phyloP scores from a whole-genome alignment of 305 asterid species.

The Fraxinus velutina region DNA sequence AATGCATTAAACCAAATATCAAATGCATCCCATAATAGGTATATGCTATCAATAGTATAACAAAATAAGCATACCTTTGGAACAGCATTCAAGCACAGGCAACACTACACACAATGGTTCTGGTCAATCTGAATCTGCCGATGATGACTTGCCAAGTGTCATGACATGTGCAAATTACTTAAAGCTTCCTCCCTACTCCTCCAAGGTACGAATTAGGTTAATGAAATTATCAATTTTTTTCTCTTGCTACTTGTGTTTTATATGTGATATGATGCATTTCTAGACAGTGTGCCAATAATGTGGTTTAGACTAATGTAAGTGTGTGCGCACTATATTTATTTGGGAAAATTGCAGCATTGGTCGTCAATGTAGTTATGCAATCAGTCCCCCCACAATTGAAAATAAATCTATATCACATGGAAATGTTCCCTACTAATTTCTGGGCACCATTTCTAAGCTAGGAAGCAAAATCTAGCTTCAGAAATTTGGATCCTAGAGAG shows the following conservation, averaged over 20 bases:
- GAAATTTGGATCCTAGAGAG: background rate
- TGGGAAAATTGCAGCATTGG: background rate
- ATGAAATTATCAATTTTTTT: background rate
- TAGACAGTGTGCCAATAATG: background rate
- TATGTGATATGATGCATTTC: background rate
- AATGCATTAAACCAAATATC: background rate
- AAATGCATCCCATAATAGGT: background rate
- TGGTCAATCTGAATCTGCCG: conserved; percentile 77
- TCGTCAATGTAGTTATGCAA: background rate
- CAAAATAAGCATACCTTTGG: conserved; percentile 5
- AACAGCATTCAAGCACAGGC: conserved; percentile 72
- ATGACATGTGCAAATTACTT: conserved; percentile 99
- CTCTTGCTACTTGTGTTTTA: background rate
- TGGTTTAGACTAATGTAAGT: background rate
- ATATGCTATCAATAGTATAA: background rate
- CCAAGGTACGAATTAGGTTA: conserved; percentile 56
- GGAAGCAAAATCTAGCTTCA: background rate
- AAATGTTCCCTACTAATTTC: background rate
- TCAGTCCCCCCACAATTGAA: background rate
- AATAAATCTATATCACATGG: background rate
- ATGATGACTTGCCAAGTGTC: conserved; percentile 94
- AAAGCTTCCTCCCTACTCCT: conserved; percentile 96
- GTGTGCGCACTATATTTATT: background rate
- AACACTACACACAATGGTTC: conserved; percentile 49
- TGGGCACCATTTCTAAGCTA: background rate